These are phyloP conservation scores for Castanea crenata DNA, from an alignment of 306 rosid species.

Conservation along the genomic window DNA sequence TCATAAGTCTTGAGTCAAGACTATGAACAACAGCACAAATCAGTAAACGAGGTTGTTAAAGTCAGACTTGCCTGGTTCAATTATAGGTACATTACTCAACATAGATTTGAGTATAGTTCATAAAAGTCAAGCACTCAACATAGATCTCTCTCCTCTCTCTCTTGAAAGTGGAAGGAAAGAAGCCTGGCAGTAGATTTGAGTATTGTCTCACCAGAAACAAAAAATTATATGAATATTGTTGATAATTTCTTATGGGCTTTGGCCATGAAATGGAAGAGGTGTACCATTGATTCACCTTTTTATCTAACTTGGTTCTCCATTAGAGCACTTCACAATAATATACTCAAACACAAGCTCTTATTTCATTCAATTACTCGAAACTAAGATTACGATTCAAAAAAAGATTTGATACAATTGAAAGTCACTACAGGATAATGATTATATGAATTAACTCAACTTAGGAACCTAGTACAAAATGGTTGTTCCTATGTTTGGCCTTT, in stretches of 20 bases:
- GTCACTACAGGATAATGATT: too few relatives aligned
- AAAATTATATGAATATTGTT: background rate
- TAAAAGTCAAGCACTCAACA: constrained; percentile 66
- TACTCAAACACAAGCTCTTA: too few relatives aligned
- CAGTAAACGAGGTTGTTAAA: constrained; percentile 74
- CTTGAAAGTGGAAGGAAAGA: constrained; percentile 70
- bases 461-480: too few relatives aligned
- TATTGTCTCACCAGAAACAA: constrained; percentile 63
- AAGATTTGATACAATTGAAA: too few relatives aligned
- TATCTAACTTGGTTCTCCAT: too few relatives aligned
- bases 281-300: too few relatives aligned
- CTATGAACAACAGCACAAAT: constrained; percentile 76
- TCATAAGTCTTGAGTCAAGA: constrained; percentile 28
- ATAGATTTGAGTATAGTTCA: constrained; percentile 59
- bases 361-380: too few relatives aligned
- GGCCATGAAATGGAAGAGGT: background rate
- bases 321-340: too few relatives aligned
- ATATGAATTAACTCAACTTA: too few relatives aligned
- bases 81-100: constrained; percentile 80
- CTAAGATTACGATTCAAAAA: too few relatives aligned
- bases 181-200: constrained; percentile 70
- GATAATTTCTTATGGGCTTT: background rate
- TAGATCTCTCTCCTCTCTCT: constrained; percentile 36
- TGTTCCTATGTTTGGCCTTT: too few relatives aligned
- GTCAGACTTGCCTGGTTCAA: constrained; percentile 67